Evolutionary conservation across 352 stramenopile genomes (phyloP).

Genomic region (Globisporangium apiculatum): DNA sequence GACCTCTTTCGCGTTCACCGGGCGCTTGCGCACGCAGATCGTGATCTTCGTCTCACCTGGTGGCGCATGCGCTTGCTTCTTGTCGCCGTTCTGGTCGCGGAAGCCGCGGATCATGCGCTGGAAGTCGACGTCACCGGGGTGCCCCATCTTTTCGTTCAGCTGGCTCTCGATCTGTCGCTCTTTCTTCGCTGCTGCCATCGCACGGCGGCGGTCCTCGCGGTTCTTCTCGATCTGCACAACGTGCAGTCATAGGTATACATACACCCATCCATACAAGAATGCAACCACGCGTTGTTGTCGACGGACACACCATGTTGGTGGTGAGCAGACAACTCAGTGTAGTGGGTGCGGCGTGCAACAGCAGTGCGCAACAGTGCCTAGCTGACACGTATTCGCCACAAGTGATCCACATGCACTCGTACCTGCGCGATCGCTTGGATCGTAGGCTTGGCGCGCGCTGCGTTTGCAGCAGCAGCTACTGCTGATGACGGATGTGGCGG

Average conservation of each 20-base stretch:
- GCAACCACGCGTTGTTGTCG: no score
- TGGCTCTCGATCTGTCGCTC: constrained; percentile 79
- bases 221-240: constrained; percentile 72
- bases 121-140: constrained; percentile 88
- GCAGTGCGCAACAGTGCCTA: not conserved
- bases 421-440: constrained; percentile 64
- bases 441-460: constrained; percentile 41
- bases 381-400: no score
- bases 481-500: constrained; percentile 5
- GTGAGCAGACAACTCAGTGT: no score
- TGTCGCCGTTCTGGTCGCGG: constrained; percentile 66
- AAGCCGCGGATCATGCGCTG: constrained; percentile 89
- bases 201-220: constrained; percentile 71
- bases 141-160: constrained; percentile 70
- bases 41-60: constrained; percentile 87
- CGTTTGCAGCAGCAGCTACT: constrained; percentile 6
- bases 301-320: no score
- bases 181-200: constrained; percentile 82
- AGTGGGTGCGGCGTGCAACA: not conserved
- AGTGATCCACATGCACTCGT: not conserved
- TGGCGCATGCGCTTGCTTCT: constrained; percentile 32
- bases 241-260: not conserved
- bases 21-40: constrained; percentile 95
- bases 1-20: constrained; percentile 89
- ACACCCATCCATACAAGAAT: not conserved